A percentile compares a stretch with the other conserved stretches of the same genome.
phyloP scores from a whole-genome alignment of 176 grass and related monocot species.

The Aegilops bicornis region DNA sequence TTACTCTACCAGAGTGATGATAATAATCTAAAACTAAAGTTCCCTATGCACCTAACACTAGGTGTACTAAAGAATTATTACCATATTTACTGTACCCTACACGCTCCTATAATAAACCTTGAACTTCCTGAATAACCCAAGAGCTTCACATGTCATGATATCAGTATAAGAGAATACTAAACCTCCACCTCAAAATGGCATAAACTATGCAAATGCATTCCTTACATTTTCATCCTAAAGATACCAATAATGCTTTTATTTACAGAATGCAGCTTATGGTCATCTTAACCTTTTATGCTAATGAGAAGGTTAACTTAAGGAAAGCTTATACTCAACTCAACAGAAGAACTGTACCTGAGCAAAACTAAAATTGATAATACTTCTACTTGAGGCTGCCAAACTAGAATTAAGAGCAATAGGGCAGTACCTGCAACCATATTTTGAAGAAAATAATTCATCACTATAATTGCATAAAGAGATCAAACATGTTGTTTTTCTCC shows the following conservation, averaged over 20 bases:
- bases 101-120: not conserved
- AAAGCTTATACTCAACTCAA: not conserved
- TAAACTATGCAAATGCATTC: not conserved
- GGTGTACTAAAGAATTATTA: not conserved
- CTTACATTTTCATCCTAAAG: not conserved
- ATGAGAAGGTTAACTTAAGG: not conserved
- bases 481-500: not conserved
- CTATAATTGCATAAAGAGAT: not conserved
- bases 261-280: not conserved
- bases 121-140: not conserved
- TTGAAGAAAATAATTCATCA: not conserved
- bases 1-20: not conserved
- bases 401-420: conserved; percentile 57
- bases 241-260: not conserved
- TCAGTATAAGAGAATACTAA: not conserved
- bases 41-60: not conserved
- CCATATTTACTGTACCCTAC: not conserved
- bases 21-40: not conserved
- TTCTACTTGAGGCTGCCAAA: conserved; percentile 51
- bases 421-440: conserved; percentile 51
- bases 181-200: not conserved
- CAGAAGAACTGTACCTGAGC: conserved; percentile 47
- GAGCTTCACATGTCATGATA: not conserved
- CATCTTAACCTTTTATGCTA: not conserved
- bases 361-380: conserved; percentile 54